Conservation (phyloP, 2,329 filamentous ascomycete genomes). For the Talaromyces sp. region DNA sequence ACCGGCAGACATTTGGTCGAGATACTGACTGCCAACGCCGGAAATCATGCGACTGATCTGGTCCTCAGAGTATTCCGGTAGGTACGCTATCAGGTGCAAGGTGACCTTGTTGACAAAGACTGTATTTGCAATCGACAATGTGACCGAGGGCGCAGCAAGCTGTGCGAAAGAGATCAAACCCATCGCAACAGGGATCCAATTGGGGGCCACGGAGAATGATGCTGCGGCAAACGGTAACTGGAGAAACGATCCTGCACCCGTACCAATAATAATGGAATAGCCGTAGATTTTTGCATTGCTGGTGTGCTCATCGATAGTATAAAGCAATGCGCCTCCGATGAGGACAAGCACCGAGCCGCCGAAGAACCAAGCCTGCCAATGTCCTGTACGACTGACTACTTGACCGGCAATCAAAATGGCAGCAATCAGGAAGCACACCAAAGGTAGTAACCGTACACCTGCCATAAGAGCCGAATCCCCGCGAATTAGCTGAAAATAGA, state of each 20-base stretch:
- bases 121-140: not conserved
- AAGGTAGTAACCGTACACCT: conserved; percentile 26
- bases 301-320: conserved; percentile 18
- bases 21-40: not conserved
- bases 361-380: conserved; percentile 24
- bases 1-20: not conserved
- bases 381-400: conserved; percentile 18
- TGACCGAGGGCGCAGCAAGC: not conserved
- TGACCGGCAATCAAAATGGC: conserved; percentile 19
- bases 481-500: conserved; percentile 50
- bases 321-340: conserved; percentile 20
- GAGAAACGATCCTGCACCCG: conserved; percentile 18
- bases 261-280: conserved; percentile 20
- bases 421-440: conserved; percentile 19
- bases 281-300: conserved; percentile 22
- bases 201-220: not conserved
- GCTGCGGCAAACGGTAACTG: conserved; percentile 20
- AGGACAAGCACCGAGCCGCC: conserved; percentile 20
- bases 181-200: not conserved
- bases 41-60: not conserved
- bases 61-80: not conserved
- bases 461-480: conserved; percentile 32
- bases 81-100: not conserved
- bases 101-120: not conserved
- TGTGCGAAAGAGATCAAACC: not conserved